Conservation (phyloP, 805 yeast genomes). For the Nakazawaea sp. region DNA sequence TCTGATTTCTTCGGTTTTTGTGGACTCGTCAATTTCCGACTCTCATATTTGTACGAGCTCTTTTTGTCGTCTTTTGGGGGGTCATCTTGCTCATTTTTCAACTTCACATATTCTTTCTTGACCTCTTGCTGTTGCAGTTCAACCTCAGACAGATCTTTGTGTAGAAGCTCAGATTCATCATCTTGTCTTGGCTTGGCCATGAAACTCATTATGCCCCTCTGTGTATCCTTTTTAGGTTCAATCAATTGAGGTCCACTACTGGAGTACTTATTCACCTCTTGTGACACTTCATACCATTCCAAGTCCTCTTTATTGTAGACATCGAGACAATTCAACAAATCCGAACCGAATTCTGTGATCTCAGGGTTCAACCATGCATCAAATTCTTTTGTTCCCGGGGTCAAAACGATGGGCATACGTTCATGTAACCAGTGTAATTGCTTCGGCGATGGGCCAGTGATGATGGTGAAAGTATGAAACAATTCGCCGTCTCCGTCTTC, state of each 20-base stretch:
- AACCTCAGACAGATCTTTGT: too few relatives aligned
- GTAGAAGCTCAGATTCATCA: too few relatives aligned
- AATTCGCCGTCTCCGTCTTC: constrained; percentile 14
- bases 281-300: constrained; percentile 47
- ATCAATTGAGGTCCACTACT: constrained; percentile 38
- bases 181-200: not conserved
- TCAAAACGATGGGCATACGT: constrained; percentile 71
- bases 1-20: too few relatives aligned
- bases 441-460: constrained; percentile 66
- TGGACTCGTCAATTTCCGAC: too few relatives aligned
- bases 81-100: too few relatives aligned
- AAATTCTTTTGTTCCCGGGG: constrained; percentile 54
- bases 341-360: constrained; percentile 27
- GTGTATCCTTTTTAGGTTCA: constrained; percentile 17
- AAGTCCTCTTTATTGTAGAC: constrained; percentile 30
- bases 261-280: constrained; percentile 56
- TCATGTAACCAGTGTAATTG: constrained; percentile 63
- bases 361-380: constrained; percentile 53
- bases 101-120: too few relatives aligned
- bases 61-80: too few relatives aligned
- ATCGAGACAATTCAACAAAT: constrained; percentile 33
- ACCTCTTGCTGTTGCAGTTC: too few relatives aligned
- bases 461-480: constrained; percentile 48
- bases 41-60: too few relatives aligned
- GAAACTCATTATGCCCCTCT: constrained; percentile 2